Conservation (phyloP, 2,329 filamentous ascomycete species). For the Lasiodiplodia gonubiensis region DNA sequence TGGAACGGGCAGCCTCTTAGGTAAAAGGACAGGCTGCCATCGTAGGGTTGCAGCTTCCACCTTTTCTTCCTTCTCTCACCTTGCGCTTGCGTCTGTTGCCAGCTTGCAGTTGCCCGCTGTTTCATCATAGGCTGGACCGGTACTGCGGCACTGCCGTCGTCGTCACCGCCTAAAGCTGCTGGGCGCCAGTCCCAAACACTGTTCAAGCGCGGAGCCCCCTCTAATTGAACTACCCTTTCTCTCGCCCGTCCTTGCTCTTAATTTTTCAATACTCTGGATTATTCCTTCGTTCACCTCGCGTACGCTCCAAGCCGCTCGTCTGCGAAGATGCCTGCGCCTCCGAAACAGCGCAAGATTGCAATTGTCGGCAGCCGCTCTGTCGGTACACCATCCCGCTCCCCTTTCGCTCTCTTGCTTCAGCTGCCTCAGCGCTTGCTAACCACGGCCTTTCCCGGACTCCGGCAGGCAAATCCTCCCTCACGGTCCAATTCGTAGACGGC, state of each 20-base stretch:
- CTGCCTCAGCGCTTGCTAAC: neutral
- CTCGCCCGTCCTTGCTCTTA: neutral
- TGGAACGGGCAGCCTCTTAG: slow-evolving; percentile 27
- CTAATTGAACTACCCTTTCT: slow-evolving; percentile 8
- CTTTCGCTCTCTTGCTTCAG: neutral
- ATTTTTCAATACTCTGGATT: neutral
- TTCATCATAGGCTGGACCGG: slow-evolving; percentile 18
- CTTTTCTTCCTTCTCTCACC: neutral
- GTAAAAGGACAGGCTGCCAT: slow-evolving; percentile 24
- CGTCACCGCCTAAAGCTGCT: slow-evolving; percentile 22
- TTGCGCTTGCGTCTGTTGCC: neutral
- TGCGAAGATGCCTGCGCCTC: slow-evolving; percentile 66
- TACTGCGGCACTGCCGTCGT: slow-evolving; percentile 15
- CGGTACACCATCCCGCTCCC: slow-evolving; percentile 60
- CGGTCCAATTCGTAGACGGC: slow-evolving; percentile 94
- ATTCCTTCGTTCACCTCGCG: neutral
- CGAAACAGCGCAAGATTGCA: slow-evolving; percentile 92
- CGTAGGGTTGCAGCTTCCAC: slow-evolving; percentile 21
- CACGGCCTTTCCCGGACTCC: slow-evolving; percentile 17
- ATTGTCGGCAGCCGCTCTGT: slow-evolving; percentile 95
- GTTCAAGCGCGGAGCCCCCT: slow-evolving; percentile 14
- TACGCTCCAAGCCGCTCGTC: neutral
- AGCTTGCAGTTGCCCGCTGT: slow-evolving; percentile 3
- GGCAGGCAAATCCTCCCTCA: slow-evolving; percentile 93
- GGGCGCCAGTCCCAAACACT: slow-evolving; percentile 21